A percentile compares a stretch with the other conserved stretches of the same genome.
Evolutionary conservation across 768 basidiomycete species (phyloP).

Genomic region (Mycena kentingensis): DNA sequence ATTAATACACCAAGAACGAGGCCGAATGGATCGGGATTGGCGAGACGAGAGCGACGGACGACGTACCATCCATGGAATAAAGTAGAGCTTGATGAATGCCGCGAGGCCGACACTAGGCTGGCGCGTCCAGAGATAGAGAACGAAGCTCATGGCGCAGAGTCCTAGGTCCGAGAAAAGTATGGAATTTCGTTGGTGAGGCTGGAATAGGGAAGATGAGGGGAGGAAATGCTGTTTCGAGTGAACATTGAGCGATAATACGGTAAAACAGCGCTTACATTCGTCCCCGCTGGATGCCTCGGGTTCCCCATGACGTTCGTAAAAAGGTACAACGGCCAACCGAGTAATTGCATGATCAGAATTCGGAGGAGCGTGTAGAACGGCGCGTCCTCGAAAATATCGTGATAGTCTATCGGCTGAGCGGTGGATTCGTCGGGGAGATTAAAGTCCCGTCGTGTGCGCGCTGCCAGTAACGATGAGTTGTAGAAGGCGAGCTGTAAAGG

Average conservation of each 20-base stretch:
- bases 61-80: slow-evolving; percentile 27
- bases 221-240: slow-evolving; percentile 26
- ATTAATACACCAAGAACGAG: too few relatives aligned
- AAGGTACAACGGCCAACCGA: slow-evolving; percentile 15
- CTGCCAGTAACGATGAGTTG: background rate
- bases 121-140: slow-evolving; percentile 16
- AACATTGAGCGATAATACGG: background rate
- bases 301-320: slow-evolving; percentile 50
- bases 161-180: slow-evolving; percentile 30
- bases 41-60: too few relatives aligned
- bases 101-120: slow-evolving; percentile 18
- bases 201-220: slow-evolving; percentile 29
- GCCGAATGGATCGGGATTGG: too few relatives aligned
- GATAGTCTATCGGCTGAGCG: slow-evolving; percentile 46
- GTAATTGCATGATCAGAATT: slow-evolving; percentile 11
- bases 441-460: slow-evolving; percentile 44
- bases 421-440: slow-evolving; percentile 45
- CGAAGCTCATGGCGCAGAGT: slow-evolving; percentile 21
- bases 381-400: slow-evolving; percentile 51
- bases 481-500: background rate
- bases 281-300: slow-evolving; percentile 44
- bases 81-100: slow-evolving; percentile 26
- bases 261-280: slow-evolving; percentile 37
- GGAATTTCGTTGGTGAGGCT: slow-evolving; percentile 21
- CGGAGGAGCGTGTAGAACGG: slow-evolving; percentile 51